Evolutionary conservation across 176 grass and related monocot genomes (phyloP).

Genomic region (Sorghum bicolor): DNA sequence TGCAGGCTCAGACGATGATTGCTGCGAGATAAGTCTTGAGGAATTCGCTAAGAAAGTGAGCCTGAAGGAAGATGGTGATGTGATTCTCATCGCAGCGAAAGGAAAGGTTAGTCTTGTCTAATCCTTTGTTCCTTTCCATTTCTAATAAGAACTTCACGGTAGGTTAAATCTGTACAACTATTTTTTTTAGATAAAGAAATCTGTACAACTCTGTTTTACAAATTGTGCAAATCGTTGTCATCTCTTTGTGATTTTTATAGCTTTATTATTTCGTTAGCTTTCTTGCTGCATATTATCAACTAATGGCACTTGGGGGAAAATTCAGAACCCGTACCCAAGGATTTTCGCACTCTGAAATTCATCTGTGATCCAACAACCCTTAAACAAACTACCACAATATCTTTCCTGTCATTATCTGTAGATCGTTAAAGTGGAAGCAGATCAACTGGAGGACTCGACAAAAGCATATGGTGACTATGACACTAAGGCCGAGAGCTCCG

Average conservation of each 20-base stretch:
- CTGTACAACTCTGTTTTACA: neutral
- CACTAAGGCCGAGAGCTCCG: neutral
- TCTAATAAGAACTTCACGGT: neutral
- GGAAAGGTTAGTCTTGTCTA: conserved; percentile 34
- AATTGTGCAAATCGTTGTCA: neutral
- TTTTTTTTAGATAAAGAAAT: no score
- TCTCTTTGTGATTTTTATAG: neutral
- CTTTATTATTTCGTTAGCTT: neutral
- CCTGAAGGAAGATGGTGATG: conserved; percentile 28
- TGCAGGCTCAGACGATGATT: conserved; percentile 34
- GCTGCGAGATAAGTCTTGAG: conserved; percentile 33
- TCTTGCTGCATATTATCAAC: neutral
- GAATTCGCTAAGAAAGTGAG: conserved; percentile 44
- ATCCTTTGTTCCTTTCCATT: neutral
- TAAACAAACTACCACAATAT: conserved; percentile 13
- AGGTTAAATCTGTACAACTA: neutral
- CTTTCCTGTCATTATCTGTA: conserved; percentile 34
- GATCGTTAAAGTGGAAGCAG: conserved; percentile 28
- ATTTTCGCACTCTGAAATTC: neutral
- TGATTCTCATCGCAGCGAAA: conserved; percentile 45
- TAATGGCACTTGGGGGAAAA: neutral
- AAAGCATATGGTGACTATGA: neutral
- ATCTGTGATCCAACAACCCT: neutral
- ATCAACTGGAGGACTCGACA: neutral
- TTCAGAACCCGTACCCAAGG: neutral